Conservation (phyloP, 257 asterid genomes). For the Gynochthodes officinalis region DNA sequence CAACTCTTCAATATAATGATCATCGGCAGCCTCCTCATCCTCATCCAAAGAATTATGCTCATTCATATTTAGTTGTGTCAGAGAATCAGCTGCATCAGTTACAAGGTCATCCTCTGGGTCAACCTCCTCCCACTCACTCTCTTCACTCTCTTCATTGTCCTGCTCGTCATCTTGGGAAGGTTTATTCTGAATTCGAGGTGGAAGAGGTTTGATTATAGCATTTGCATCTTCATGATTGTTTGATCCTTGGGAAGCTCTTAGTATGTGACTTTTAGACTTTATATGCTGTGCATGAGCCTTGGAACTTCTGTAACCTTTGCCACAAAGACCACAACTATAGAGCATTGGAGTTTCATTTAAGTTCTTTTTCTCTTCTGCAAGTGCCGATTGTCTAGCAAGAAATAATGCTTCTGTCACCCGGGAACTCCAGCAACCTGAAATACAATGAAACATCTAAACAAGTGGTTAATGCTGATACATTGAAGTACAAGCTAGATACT, state of each 20-base stretch:
- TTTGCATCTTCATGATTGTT: constrained; percentile 35
- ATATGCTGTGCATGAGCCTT: constrained; percentile 92
- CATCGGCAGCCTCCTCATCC: constrained; percentile 49
- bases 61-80: constrained; percentile 39
- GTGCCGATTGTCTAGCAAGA: constrained; percentile 74
- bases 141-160: constrained; percentile 72
- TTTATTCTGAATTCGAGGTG: constrained; percentile 42
- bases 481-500: no score
- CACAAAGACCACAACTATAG: constrained; percentile 78
- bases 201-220: constrained; percentile 64
- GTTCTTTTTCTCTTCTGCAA: constrained; percentile 61
- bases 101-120: constrained; percentile 61
- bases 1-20: constrained; percentile 35
- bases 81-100: constrained; percentile 45
- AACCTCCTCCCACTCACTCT: constrained; percentile 84
- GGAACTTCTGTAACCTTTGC: constrained; percentile 77
- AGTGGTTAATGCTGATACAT: not conserved
- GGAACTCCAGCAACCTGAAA: constrained; percentile 95
- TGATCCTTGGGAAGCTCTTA: constrained; percentile 49
- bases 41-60: constrained; percentile 38
- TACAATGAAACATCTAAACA: not conserved
- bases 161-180: constrained; percentile 29
- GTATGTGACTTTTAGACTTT: constrained; percentile 68
- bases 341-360: constrained; percentile 64
- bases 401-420: constrained; percentile 83